Base-by-base conservation (phyloP, 192 early-diverging fungal species). In the Coemansia sp. region DNA sequence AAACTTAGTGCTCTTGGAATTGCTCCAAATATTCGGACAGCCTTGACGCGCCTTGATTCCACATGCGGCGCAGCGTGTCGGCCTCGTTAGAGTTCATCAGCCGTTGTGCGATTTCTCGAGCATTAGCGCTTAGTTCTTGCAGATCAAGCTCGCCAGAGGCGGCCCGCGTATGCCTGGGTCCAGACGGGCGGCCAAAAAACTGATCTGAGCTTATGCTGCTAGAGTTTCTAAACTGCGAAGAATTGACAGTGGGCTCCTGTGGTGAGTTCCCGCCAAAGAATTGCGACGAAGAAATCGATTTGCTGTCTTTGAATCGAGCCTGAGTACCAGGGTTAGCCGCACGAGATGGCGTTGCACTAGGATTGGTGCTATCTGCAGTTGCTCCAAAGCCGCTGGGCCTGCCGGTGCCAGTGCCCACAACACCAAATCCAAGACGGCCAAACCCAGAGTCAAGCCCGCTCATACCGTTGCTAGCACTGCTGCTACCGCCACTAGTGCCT, bases 151-250 rank as follows among this genome's bases (percentile, higher is more conserved):
- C 89, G 64, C 87, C 91, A 47, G 89, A 90, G 5, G 91, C 88
- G 55, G 93, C 94, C n/a, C 68, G 58, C n/a, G 85, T 87, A 9
- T 76, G 75, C 15, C 54, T 83, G 84, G 21, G 68, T 80, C 12
- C 75, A 22, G 90, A 87, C 4, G 86, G 84, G 19, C 93, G 88
- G 3, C 87, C 90, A 87, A 96, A 95, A 77, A 89, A 96, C 83
- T 95, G 91, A 69, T 95, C 93, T 19, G 90, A 91, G 25, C 92
- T 94, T 58, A 98, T 96, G 24, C 91, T 84, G 74, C 92, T 95
- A 50, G 93, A 90, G 52, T 72, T 84, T 5, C 85, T 84, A 68
- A 98, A 96, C 62, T 90, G 85, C 19, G 59, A 60, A 14, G 59
- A 17, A 35, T 43, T 57, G 43, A 43, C 35, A 3, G 24, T 19